Evolutionary conservation across 1,284 basidiomycete genomes (phyloP).

Genomic region (Irpex sp.): DNA sequence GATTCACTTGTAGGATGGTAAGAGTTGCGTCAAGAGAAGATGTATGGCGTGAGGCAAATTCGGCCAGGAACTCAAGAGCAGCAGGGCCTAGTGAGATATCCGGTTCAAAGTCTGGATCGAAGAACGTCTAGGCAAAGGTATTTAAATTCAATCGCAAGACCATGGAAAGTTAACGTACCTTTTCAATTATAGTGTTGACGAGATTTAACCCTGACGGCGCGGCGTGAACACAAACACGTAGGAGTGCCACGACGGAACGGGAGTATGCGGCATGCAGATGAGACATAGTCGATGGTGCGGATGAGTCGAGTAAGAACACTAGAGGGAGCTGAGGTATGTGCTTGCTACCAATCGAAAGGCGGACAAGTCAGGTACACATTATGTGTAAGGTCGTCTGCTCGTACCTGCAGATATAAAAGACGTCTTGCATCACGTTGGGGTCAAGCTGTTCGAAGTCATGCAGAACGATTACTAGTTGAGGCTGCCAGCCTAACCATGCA

Average conservation of each 20-base stretch:
- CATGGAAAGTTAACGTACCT: conserved; percentile 31
- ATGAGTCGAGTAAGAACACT: conserved; percentile 55
- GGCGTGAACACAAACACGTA: conserved; percentile 48
- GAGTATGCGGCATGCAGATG: conserved; percentile 58
- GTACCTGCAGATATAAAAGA: conserved; percentile 69
- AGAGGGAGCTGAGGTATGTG: conserved; percentile 50
- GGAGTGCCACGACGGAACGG: conserved; percentile 49
- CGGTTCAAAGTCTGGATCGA: conserved; percentile 54
- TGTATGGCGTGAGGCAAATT: conserved; percentile 52
- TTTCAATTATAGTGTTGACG: conserved; percentile 46
- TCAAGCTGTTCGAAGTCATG: conserved; percentile 74
- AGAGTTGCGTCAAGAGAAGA: conserved; percentile 52
- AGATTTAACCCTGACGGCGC: conserved; percentile 44
- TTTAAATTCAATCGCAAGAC: not conserved
- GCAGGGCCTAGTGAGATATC: conserved; percentile 57
- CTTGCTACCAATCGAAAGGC: conserved; percentile 19
- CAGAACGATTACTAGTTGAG: conserved; percentile 50
- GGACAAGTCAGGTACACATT: conserved; percentile 3
- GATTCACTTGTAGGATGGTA: conserved; percentile 55
- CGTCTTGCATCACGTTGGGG: conserved; percentile 52
- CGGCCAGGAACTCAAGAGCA: conserved; percentile 48
- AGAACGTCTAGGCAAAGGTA: conserved; percentile 50
- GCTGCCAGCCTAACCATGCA: conserved; percentile 13
- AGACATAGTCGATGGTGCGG: conserved; percentile 50
- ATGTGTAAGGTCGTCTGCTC: not conserved